Evolutionary conservation across 805 yeast genomes (phyloP), one percentile per base, ranked within the genome.

Genomic region (Lachancea lanzarotensis): DNA sequence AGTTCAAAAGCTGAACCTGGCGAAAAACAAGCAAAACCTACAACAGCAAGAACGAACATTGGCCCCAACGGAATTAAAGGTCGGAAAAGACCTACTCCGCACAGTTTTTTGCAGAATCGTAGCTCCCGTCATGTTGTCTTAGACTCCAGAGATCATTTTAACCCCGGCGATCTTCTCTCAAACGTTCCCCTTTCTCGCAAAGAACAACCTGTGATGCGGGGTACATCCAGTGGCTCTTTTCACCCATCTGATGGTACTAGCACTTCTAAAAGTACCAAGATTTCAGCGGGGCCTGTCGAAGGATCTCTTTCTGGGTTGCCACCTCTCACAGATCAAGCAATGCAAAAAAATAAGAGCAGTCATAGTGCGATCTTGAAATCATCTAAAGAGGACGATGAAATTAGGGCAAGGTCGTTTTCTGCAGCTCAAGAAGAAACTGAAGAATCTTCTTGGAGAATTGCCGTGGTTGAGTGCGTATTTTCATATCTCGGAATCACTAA

Each of bases 101-200:
- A 46, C 17, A 38, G 36, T 29, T 34, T 41, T 27, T 15, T 45
- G 25, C 33, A 38, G 13, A 41, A 18, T 25, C 25, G 42, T 6
- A 51, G 57, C 33, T 73, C 80, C 1, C 66, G 75, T 45, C 76
- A 76, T 50, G 75, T 77, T 33, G 76, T 65, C 3, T 64, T 83
- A 30, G 76, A 74, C 20, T 72, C 84, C 1, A 67, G 81, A 40
- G 73, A 75, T 43, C 65, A 76, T 3, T 68, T 81, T 15, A 87
- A 84, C 55, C 95, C 96, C 0, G 96, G 96, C 25, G 95, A 88
- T 59, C 69, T 89, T 42, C 65, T 89, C 10, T 84, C 95, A 0
- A 84, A 83, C 44, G 95, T 82, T 1, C 93, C 95, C 1, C 60
- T 84, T 7, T 73, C 82, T 1, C 67, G 82, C 43, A 60, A 53